phyloP scores from a whole-genome alignment of 2,329 filamentous ascomycete species.

The Ceratocystis destructans region DNA sequence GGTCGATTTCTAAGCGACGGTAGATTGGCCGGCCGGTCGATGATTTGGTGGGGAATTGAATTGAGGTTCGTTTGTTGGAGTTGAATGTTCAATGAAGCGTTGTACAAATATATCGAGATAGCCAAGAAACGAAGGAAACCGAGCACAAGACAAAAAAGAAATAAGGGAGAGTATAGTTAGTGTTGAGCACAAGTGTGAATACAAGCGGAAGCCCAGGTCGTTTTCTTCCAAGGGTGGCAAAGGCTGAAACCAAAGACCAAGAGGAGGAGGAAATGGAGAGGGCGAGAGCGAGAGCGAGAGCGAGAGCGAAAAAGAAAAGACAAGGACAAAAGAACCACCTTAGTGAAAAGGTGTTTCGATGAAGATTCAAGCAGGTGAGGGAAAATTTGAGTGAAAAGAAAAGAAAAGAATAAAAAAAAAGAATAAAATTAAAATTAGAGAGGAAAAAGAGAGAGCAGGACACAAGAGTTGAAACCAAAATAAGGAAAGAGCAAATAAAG shows the following conservation, averaged over 20 bases:
- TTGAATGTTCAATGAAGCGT: neutral
- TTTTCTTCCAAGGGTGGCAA: neutral
- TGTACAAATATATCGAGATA: neutral
- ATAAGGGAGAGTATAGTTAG: neutral
- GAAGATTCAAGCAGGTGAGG: neutral
- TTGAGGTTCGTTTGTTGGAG: neutral
- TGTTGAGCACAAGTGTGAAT: neutral
- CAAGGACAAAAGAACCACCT: neutral
- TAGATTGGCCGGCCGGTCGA: neutral
- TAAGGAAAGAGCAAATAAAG: neutral
- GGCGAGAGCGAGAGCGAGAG: neutral
- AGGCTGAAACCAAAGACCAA: neutral
- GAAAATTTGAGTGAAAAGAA: neutral
- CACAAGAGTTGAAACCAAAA: neutral
- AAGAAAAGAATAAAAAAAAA: neutral
- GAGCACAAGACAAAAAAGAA: neutral
- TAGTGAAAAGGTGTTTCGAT: neutral
- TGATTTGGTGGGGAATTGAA: neutral
- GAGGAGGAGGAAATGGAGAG: no score
- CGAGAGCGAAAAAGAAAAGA: neutral
- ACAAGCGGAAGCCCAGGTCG: no score
- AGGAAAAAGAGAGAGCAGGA: neutral
- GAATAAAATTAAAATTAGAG: neutral
- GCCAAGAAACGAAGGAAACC: neutral
- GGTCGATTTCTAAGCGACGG: conserved; percentile 1